These are phyloP conservation scores for Blepharisma japonicum DNA, from an alignment of 73 alveolate species.

Conservation along the genomic window DNA sequence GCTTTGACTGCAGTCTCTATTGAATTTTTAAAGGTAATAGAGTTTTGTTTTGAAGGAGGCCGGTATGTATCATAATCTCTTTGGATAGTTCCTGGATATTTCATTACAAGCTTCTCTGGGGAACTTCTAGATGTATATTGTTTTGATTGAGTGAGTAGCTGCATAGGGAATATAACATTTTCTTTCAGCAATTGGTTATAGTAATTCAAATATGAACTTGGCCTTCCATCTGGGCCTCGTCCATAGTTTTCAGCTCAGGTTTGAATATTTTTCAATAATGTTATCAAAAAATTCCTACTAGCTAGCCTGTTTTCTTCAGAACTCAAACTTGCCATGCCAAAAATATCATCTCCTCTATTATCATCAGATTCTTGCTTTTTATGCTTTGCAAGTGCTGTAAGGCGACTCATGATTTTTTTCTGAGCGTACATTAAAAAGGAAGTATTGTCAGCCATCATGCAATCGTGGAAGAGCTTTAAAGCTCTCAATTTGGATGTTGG, in stretches of 20 bases:
- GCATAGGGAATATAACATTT: no score
- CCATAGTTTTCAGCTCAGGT: constrained; percentile 16
- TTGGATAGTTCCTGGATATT: no score
- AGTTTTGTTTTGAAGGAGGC: no score
- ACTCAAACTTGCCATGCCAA: neutral
- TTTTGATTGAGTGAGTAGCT: no score
- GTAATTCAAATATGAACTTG: no score
- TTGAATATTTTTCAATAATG: neutral
- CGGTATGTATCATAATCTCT: no score
- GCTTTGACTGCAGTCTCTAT: no score
- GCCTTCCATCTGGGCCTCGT: neutral
- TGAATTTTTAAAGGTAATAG: no score
- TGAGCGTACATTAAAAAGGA: neutral
- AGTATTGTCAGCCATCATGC: neutral
- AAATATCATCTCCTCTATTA: neutral
- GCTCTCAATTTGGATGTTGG: constrained; percentile 5
- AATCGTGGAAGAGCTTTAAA: neutral
- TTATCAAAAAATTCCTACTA: neutral
- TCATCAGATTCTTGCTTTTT: constrained; percentile 6
- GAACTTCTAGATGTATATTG: no score
- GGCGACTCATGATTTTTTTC: neutral
- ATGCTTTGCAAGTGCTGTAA: neutral
- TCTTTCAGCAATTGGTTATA: no score
- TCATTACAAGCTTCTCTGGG: no score
- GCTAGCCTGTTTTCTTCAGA: neutral